phyloP scores from a whole-genome alignment of 495 filamentous ascomycete genomes.

The Aspergillus hancockii region DNA sequence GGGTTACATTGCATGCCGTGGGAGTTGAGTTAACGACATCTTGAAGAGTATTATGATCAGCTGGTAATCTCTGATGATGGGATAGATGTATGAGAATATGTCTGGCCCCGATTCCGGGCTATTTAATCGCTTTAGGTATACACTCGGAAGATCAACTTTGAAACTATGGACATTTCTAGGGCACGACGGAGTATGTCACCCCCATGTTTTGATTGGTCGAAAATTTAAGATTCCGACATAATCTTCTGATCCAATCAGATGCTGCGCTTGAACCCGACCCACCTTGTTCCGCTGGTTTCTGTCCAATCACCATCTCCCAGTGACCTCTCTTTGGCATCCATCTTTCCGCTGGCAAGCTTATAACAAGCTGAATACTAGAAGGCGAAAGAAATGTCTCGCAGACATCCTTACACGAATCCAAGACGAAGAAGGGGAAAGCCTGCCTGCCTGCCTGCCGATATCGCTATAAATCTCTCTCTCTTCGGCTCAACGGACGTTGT shows the following conservation, averaged over 20 bases:
- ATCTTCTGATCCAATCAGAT: no score
- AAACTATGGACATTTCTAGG: no score
- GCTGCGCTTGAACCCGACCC: no score
- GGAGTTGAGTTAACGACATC: constrained; percentile 9
- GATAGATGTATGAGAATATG: no score
- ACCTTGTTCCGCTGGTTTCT: no score
- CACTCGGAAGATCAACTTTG: not conserved
- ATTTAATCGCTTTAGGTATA: not conserved
- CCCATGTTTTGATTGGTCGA: not conserved
- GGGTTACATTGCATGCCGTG: constrained; percentile 51
- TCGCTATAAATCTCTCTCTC: no score
- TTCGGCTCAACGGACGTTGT: no score
- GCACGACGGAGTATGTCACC: not conserved
- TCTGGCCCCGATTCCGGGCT: not conserved
- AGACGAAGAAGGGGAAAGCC: not conserved
- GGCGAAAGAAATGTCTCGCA: not conserved
- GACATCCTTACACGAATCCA: not conserved
- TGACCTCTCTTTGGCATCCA: not conserved
- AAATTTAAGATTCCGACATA: no score
- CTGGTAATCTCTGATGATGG: no score
- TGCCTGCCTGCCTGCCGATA: no score
- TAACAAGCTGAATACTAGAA: no score
- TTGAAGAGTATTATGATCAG: not conserved
- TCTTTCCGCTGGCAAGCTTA: no score
- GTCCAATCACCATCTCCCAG: not conserved